Conservation (phyloP, 352 stramenopile genomes). For the Globisporangium paroecandrum region DNA sequence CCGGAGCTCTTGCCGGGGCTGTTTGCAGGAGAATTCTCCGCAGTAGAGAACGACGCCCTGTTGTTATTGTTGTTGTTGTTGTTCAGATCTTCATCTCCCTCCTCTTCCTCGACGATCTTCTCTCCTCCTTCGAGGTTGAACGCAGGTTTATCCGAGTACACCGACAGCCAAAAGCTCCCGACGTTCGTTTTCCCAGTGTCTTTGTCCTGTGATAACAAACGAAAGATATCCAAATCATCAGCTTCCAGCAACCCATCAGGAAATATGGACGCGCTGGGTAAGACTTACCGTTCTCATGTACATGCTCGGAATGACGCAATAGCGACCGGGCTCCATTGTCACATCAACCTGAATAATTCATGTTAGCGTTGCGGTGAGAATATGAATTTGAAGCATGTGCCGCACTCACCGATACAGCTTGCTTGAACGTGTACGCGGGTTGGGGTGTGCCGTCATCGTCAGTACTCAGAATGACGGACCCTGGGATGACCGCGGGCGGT, state of each 20-base stretch:
- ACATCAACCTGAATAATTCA: conserved; percentile 43
- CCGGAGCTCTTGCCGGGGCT: conserved; percentile 38
- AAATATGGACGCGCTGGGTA: not conserved
- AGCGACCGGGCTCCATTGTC: conserved; percentile 65
- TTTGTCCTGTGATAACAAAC: conserved; percentile 48
- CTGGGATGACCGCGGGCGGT: conserved; percentile 73
- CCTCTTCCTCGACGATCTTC: conserved; percentile 76
- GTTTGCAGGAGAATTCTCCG: conserved; percentile 14
- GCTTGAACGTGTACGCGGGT: conserved; percentile 80
- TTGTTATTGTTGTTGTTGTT: conserved; percentile 8
- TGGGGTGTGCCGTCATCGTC: conserved; percentile 70
- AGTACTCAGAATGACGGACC: conserved; percentile 56
- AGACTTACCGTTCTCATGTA: conserved; percentile 77
- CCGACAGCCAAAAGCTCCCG: conserved; percentile 78
- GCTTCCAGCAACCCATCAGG: not conserved
- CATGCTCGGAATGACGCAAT: conserved; percentile 85
- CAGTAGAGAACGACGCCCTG: not conserved
- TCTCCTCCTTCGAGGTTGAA: conserved; percentile 75
- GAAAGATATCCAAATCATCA: not conserved
- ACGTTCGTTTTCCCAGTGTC: conserved; percentile 70
- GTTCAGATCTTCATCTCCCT: conserved; percentile 44
- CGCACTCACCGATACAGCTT: conserved; percentile 61
- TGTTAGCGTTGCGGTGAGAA: not conserved
- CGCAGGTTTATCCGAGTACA: conserved; percentile 66
- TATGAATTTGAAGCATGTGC: not conserved